Evolutionary conservation across 192 early-diverging fungal species (phyloP), one percentile per base, ranked within the genome.

Genomic region (Lobosporangium transversale): DNA sequence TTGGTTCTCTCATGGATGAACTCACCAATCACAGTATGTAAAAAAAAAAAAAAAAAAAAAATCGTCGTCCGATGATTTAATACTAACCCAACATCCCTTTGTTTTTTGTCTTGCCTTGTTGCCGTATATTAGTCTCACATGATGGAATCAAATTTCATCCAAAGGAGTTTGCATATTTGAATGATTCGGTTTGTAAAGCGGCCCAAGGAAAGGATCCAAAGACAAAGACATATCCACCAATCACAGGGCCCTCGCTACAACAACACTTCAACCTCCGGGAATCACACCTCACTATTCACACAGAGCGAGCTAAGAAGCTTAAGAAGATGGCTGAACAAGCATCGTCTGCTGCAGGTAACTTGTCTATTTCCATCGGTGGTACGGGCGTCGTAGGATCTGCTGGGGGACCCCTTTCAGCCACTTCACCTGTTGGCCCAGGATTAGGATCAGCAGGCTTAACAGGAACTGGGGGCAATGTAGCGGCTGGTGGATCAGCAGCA

Each of bases 141-240:
- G 50, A 76, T 36, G 73, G 73, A 20, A 66, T 76, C 54, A 76
- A 76, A 30, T 76, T 76, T 36, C 73, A 76, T 35, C 73, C 73
- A 50, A 76, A 62, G 21, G 73, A 76, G 48, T 66, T 57, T 31
- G 63, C 73, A 30, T 76, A 62, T 35, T 37, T 76, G 45, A 76
- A 60, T 26, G 64, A 76, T 7, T 62, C 73, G 0, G 73, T 76
- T 15, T 67, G 73, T 32, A 66, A 37, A 43, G 57, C 40, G 4
- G 57, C 50, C 9, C 73, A 76, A 50, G 73, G 73, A 36, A 60
- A 55, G 31, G 73, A 76, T 11, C 65, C 73, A 4, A 67, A 55
- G 5, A 67, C 73, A 49, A 67, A 58, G 30, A 14, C 26, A 18
- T 76, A 76, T 17, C 73, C 73, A 50, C 37, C 73, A 21, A 17